These are phyloP conservation scores for Pseudozyma sp. DNA, from an alignment of 1,284 basidiomycete species.

Conservation along the genomic window DNA sequence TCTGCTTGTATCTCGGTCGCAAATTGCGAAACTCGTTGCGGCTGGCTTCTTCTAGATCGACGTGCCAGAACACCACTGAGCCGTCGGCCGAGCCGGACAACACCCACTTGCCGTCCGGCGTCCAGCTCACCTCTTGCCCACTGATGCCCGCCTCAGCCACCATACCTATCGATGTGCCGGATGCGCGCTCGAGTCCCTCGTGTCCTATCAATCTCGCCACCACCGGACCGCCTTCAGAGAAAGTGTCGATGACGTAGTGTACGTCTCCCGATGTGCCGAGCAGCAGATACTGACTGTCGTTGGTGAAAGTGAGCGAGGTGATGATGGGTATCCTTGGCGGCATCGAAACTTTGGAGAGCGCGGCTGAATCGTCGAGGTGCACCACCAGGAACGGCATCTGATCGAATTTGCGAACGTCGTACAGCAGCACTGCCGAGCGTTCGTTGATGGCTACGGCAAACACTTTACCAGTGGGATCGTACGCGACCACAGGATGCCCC, in stretches of 20 bases:
- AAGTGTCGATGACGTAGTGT: constrained; percentile 78
- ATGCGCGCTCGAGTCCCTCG: constrained; percentile 55
- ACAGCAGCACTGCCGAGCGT: constrained; percentile 69
- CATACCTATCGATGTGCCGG: constrained; percentile 49
- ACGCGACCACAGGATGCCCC: constrained; percentile 83
- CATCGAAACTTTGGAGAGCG: constrained; percentile 58
- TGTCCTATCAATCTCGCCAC: constrained; percentile 56
- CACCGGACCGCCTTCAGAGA: constrained; percentile 28
- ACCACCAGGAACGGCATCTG: constrained; percentile 86
- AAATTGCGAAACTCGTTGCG: constrained; percentile 34
- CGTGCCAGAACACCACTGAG: constrained; percentile 47
- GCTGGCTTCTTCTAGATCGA: constrained; percentile 42
- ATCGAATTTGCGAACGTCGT: constrained; percentile 89
- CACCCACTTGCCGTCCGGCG: constrained; percentile 63
- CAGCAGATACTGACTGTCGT: constrained; percentile 84
- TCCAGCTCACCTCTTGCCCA: constrained; percentile 63
- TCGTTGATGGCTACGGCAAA: constrained; percentile 90
- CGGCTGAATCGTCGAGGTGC: constrained; percentile 74
- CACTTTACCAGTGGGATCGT: constrained; percentile 87
- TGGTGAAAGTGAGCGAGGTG: constrained; percentile 90
- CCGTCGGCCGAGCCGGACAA: constrained; percentile 48
- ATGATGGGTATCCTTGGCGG: constrained; percentile 86
- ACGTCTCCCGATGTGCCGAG: constrained; percentile 91
- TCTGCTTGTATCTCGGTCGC: constrained; percentile 30
- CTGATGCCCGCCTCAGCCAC: constrained; percentile 63